A percentile compares a stretch with the other conserved stretches of the same genome.
phyloP scores from a whole-genome alignment of 169 alveolate species.

The Plasmodium inui region DNA sequence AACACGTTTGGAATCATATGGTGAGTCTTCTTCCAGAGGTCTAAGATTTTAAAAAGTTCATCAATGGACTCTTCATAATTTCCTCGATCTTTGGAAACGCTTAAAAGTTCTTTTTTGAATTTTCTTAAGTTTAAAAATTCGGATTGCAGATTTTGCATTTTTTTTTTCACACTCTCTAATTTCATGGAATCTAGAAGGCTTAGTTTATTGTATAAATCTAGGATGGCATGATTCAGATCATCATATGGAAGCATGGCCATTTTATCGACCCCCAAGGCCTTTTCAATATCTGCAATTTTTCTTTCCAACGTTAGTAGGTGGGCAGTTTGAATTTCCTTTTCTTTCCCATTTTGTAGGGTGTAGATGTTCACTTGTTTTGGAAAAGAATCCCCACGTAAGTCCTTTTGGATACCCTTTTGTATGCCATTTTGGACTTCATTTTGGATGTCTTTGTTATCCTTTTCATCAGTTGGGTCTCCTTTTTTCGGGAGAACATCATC shows the following conservation, averaged over 20 bases:
- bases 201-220: constrained; percentile 76
- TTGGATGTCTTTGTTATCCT: not conserved
- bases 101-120: constrained; percentile 61
- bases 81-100: constrained; percentile 63
- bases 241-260: constrained; percentile 79
- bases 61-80: constrained; percentile 74
- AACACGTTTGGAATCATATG: constrained; percentile 66
- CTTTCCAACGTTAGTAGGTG: constrained; percentile 77
- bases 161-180: constrained; percentile 79
- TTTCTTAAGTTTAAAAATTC: constrained; percentile 69
- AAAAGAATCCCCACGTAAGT: not conserved
- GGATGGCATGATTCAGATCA: constrained; percentile 79
- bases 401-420: not conserved
- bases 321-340: constrained; percentile 55
- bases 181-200: constrained; percentile 78
- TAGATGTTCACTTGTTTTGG: constrained; percentile 16
- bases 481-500: not conserved
- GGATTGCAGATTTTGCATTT: constrained; percentile 76
- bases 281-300: constrained; percentile 76
- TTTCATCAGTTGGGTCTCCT: constrained; percentile 4
- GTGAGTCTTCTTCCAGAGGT: constrained; percentile 73
- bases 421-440: not conserved
- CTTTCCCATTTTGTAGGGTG: constrained; percentile 30
- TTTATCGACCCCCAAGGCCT: constrained; percentile 77
- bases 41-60: constrained; percentile 69